These are phyloP conservation scores for Lenzites betulinus DNA, from an alignment of 768 basidiomycete species.

Conservation along the genomic window DNA sequence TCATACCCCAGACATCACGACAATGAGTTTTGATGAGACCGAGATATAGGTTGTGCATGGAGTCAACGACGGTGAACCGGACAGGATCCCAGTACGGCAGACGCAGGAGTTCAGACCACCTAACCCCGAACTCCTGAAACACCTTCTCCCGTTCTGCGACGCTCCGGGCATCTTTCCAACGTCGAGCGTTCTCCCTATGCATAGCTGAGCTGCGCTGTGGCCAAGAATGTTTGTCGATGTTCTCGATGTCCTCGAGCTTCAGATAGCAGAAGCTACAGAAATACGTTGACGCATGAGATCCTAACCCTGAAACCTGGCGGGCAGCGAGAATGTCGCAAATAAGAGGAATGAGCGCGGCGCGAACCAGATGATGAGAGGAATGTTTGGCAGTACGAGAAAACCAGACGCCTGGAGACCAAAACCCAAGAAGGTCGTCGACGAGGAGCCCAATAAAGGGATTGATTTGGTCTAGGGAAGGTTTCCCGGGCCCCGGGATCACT, in stretches of 20 bases:
- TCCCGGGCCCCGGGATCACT: conserved; percentile 43
- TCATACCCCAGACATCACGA: conserved; percentile 6
- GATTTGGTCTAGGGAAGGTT: conserved; percentile 36
- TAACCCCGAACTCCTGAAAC: conserved; percentile 25
- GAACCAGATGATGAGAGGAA: conserved; percentile 32
- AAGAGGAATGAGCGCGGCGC: conserved; percentile 33
- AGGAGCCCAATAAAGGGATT: conserved; percentile 42
- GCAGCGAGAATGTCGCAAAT: conserved; percentile 41
- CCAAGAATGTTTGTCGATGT: conserved; percentile 35
- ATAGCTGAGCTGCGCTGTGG: conserved; percentile 8
- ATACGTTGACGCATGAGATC: conserved; percentile 19
- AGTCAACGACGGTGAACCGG: conserved; percentile 36
- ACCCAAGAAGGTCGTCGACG: conserved; percentile 36
- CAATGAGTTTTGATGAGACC: conserved; percentile 22
- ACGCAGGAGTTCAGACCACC: conserved; percentile 32
- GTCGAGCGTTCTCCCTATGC: conserved; percentile 23
- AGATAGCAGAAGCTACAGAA: conserved; percentile 35
- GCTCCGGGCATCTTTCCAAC: conserved; percentile 22
- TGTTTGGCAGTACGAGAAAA: conserved; percentile 30
- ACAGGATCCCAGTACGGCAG: conserved; percentile 45
- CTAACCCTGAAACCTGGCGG: conserved; percentile 33
- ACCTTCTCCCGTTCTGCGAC: conserved; percentile 7
- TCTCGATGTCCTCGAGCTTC: conserved; percentile 28
- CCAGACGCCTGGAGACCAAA: conserved; percentile 38
- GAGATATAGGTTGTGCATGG: conserved; percentile 44